Evolutionary conservation across 441 rosid genomes (phyloP).

Genomic region (Flueggea neowawraea): DNA sequence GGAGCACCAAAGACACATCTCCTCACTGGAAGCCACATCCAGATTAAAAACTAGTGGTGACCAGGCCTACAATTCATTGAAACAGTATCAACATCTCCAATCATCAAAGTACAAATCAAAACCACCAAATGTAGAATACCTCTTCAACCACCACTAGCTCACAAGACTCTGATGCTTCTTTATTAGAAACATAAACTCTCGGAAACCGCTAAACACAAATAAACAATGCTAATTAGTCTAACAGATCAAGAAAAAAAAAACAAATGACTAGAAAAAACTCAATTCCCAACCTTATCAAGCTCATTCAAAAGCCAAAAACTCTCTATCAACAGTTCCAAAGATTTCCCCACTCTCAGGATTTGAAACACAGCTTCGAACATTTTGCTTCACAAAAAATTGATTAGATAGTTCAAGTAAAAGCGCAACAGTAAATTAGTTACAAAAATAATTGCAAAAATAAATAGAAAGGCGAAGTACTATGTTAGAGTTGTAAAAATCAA

Average conservation of each 20-base stretch:
- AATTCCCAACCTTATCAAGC: constrained; percentile 51
- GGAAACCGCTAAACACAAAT: constrained; percentile 49
- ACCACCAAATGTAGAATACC: constrained; percentile 25
- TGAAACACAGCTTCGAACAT: constrained; percentile 67
- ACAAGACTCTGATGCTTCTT: constrained; percentile 19
- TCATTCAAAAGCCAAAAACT: constrained; percentile 75
- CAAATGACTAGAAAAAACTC: neutral
- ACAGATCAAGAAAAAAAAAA: neutral
- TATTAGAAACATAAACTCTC: constrained; percentile 30
- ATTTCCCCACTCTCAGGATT: constrained; percentile 54
- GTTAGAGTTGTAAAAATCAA: no score
- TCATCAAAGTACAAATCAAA: constrained; percentile 1
- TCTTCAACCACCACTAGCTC: constrained; percentile 43
- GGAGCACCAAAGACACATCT: constrained; percentile 30
- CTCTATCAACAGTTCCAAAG: constrained; percentile 59
- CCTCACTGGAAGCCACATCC: constrained; percentile 36
- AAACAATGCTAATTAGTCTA: neutral
- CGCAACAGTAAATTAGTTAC: neutral
- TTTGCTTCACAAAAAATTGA: constrained; percentile 41
- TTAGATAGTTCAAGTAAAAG: neutral
- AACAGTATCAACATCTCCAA: constrained; percentile 6
- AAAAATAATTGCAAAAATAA: no score
- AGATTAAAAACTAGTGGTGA: constrained; percentile 48
- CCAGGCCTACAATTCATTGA: constrained; percentile 52
- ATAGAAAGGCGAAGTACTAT: constrained; percentile 8